Percentiles rank a stretch among this genome's conserved stretches.
Conservation (phyloP, 306 rosid species). For the Cicer bijugum region DNA sequence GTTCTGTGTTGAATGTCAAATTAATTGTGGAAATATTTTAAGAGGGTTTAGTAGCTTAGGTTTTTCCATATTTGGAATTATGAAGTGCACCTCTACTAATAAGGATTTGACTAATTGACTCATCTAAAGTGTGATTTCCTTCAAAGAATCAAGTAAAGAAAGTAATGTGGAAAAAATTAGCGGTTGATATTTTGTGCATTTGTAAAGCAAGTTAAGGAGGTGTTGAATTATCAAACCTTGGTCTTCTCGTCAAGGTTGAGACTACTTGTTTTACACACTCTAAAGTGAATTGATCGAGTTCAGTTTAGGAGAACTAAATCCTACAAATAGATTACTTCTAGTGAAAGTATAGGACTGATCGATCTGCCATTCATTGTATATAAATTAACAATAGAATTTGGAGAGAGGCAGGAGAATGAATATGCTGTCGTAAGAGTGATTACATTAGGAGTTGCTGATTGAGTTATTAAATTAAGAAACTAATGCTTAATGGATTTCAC, state of each 20-base stretch:
- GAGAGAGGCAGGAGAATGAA: conserved; percentile 20
- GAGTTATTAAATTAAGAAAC: neutral
- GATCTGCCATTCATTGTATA: neutral
- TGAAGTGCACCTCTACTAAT: neutral
- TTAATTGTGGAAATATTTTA: neutral
- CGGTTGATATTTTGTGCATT: neutral
- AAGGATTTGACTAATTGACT: neutral
- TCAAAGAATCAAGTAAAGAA: too few relatives aligned
- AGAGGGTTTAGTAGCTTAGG: neutral
- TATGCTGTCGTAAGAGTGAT: conserved; percentile 15
- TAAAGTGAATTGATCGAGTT: neutral
- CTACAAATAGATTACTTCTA: neutral
- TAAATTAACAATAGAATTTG: conserved; percentile 7
- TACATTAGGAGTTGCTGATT: neutral
- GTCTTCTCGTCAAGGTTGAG: neutral
- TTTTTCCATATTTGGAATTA: neutral
- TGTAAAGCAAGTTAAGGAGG: neutral
- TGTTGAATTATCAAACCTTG: neutral
- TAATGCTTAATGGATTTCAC: neutral
- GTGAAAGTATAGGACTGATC: neutral
- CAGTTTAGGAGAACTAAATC: neutral
- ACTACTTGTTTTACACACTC: neutral
- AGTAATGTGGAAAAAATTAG: neutral
- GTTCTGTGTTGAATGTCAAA: neutral
- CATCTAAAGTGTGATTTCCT: neutral